Conservation (phyloP, 2,329 filamentous ascomycete species). For the Microascus cirrosus region DNA sequence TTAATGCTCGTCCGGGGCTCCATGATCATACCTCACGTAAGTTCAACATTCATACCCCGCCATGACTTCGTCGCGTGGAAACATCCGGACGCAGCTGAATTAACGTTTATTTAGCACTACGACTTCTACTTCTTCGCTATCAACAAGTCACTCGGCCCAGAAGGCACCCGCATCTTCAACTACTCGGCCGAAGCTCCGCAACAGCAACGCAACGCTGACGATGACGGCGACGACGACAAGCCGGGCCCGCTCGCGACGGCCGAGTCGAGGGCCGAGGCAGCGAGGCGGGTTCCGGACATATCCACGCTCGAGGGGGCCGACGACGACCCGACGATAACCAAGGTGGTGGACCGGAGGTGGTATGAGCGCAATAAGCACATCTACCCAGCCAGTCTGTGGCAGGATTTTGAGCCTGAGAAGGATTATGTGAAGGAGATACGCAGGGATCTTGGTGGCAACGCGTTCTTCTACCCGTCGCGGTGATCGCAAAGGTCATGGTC, state of each 20-base stretch:
- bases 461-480: slow-evolving; percentile 65
- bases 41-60: slow-evolving; percentile 27
- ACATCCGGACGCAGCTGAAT: not conserved
- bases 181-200: slow-evolving; percentile 46
- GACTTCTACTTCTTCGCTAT: slow-evolving; percentile 96
- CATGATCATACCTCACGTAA: slow-evolving; percentile 86
- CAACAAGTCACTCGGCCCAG: slow-evolving; percentile 70
- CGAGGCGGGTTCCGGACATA: slow-evolving; percentile 31
- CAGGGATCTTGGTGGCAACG: slow-evolving; percentile 80
- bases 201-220: slow-evolving; percentile 4
- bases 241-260: slow-evolving; percentile 15
- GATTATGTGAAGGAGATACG: slow-evolving; percentile 70
- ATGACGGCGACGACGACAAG: slow-evolving; percentile 13
- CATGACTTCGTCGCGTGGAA: not conserved
- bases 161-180: slow-evolving; percentile 63
- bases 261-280: slow-evolving; percentile 23
- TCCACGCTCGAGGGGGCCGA: slow-evolving; percentile 59
- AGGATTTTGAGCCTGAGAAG: slow-evolving; percentile 82
- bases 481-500: not conserved
- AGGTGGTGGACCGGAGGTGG: slow-evolving; percentile 93
- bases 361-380: slow-evolving; percentile 98
- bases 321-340: slow-evolving; percentile 73
- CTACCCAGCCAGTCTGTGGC: slow-evolving; percentile 91
- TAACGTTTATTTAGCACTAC: slow-evolving; percentile 58
- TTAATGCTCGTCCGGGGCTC: slow-evolving; percentile 85